A percentile compares a stretch with the other conserved stretches of the same genome.
phyloP scores from a whole-genome alignment of 1,139 yeast genomes.

The Suhomyces coccinellae region DNA sequence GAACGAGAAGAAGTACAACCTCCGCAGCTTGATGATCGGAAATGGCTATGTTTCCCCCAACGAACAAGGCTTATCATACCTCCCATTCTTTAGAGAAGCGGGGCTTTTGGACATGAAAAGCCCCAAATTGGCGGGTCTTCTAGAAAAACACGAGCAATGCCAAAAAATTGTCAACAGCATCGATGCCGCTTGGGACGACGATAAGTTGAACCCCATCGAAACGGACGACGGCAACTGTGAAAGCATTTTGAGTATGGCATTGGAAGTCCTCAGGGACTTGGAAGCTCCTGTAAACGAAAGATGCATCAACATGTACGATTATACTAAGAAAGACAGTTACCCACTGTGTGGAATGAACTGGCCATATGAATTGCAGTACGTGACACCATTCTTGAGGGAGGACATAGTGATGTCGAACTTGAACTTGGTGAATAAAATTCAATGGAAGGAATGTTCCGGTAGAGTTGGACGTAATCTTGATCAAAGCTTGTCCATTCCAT shows the following conservation, averaged over 20 bases:
- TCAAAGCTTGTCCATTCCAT: slow-evolving; percentile 56
- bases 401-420: slow-evolving; percentile 59
- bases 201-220: slow-evolving; percentile 26
- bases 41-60: slow-evolving; percentile 97
- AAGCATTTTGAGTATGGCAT: slow-evolving; percentile 39
- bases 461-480: slow-evolving; percentile 54
- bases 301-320: slow-evolving; percentile 85
- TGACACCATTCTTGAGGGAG: slow-evolving; percentile 59
- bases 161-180: slow-evolving; percentile 50
- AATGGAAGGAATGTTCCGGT: slow-evolving; percentile 79
- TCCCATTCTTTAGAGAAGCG: slow-evolving; percentile 67
- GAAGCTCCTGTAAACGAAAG: slow-evolving; percentile 34
- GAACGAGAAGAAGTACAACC: slow-evolving; percentile 33
- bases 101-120: slow-evolving; percentile 51
- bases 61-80: slow-evolving; percentile 76
- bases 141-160: slow-evolving; percentile 59
- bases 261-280: slow-evolving; percentile 35
- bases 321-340: slow-evolving; percentile 63
- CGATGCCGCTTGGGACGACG: slow-evolving; percentile 26
- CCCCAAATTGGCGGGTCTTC: slow-evolving; percentile 39
- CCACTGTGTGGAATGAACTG: slow-evolving; percentile 94
- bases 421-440: slow-evolving; percentile 44
- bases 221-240: slow-evolving; percentile 52
- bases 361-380: slow-evolving; percentile 73
- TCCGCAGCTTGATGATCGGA: slow-evolving; percentile 78